Evolutionary conservation across 108 stramenopile genomes (phyloP).

Genomic region (Nitzschia sp.): DNA sequence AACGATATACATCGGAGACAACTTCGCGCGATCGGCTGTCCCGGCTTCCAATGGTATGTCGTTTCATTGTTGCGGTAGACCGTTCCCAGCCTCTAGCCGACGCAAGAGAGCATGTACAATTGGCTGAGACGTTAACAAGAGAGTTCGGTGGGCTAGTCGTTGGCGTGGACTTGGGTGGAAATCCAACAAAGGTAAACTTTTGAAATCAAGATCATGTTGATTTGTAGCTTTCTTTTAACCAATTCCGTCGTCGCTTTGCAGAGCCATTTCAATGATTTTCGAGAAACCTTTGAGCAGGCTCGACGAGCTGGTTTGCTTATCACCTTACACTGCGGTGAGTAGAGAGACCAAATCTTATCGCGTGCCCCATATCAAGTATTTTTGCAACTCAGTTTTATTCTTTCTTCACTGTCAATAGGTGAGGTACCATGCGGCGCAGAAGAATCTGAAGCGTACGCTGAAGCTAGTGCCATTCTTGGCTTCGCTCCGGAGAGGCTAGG

Average conservation of each 20-base stretch:
- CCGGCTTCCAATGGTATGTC: constrained; percentile 52
- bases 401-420: no score
- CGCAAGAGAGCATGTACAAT: constrained; percentile 54
- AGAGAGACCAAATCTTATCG: background rate
- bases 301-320: constrained; percentile 55
- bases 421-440: constrained; percentile 51
- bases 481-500: constrained; percentile 74
- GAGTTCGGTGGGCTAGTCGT: constrained; percentile 50
- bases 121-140: constrained; percentile 53
- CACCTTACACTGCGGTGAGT: constrained; percentile 74
- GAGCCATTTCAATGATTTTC: constrained; percentile 35
- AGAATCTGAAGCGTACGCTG: constrained; percentile 17
- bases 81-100: constrained; percentile 49
- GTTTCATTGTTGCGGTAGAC: constrained; percentile 77
- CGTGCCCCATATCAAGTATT: background rate
- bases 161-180: constrained; percentile 91
- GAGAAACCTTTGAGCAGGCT: constrained; percentile 54
- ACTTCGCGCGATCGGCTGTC: background rate
- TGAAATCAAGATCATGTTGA: background rate
- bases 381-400: no score
- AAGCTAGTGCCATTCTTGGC: constrained; percentile 42
- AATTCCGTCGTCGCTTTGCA: background rate
- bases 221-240: background rate
- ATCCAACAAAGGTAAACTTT: constrained; percentile 69
- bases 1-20: constrained; percentile 30